phyloP scores from a whole-genome alignment of 2,329 filamentous ascomycete genomes.

The Hypoxylon sp. region DNA sequence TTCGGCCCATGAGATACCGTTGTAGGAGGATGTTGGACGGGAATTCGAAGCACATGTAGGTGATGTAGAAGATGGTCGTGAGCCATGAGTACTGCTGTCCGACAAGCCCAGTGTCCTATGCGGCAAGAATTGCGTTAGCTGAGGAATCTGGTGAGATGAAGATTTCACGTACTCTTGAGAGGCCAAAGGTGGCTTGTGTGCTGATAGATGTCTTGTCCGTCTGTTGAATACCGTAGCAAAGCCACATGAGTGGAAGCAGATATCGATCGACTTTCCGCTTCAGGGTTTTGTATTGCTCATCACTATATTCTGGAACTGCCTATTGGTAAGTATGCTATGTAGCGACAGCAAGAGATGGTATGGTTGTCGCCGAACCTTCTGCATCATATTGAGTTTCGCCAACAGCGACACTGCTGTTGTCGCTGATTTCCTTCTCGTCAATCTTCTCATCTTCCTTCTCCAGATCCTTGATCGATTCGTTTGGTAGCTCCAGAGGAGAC shows the following conservation, averaged over 20 bases:
- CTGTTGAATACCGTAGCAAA: conserved; percentile 59
- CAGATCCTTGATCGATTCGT: conserved; percentile 27
- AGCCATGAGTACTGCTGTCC: conserved; percentile 50
- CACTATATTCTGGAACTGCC: conserved; percentile 43
- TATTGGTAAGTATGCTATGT: background rate
- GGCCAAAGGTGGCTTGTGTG: conserved; percentile 51
- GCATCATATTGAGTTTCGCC: conserved; percentile 33
- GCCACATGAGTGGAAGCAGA: conserved; percentile 57
- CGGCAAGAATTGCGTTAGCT: conserved; percentile 2
- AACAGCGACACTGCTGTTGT: conserved; percentile 36
- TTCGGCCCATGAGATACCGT: conserved; percentile 45
- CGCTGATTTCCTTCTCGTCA: conserved; percentile 30
- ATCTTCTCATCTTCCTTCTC: conserved; percentile 29
- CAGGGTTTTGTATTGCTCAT: conserved; percentile 51
- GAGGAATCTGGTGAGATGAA: background rate
- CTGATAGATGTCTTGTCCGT: conserved; percentile 56
- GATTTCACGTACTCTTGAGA: conserved; percentile 41
- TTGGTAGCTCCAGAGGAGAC: conserved; percentile 28
- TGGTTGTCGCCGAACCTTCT: no score
- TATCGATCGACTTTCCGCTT: conserved; percentile 55
- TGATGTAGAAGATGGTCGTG: conserved; percentile 47
- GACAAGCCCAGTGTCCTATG: conserved; percentile 44
- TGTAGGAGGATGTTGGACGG: conserved; percentile 46
- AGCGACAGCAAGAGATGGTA: background rate
- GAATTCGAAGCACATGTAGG: conserved; percentile 47